Conservation (phyloP, 805 yeast species). For the Barnettozyma populi region DNA sequence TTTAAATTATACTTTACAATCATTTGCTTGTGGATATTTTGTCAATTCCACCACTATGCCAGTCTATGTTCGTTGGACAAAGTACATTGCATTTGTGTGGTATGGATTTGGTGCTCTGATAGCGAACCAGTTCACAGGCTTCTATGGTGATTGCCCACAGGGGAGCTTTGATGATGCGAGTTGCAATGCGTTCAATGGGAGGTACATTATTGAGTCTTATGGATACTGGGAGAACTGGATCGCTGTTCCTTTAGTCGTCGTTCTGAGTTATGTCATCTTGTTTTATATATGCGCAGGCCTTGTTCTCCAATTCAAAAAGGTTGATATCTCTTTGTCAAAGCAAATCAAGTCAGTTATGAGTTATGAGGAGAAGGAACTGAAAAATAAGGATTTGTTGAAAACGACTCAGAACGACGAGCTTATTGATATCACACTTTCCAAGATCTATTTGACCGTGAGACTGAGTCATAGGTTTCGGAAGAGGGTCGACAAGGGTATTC, state of each 20-base stretch:
- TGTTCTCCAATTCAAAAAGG: conserved; percentile 41
- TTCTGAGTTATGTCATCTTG: conserved; percentile 54
- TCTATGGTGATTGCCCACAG: conserved; percentile 52
- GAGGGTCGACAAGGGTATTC: conserved; percentile 15
- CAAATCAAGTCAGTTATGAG: conserved; percentile 11
- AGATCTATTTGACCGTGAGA: conserved; percentile 16
- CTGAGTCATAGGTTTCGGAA: neutral
- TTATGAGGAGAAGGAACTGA: conserved; percentile 6
- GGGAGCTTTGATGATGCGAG: conserved; percentile 18
- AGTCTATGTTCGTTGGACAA: conserved; percentile 82
- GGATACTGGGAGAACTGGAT: conserved; percentile 67
- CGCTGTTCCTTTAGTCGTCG: conserved; percentile 55
- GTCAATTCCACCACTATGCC: conserved; percentile 71
- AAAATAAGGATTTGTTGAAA: neutral
- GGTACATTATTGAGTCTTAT: conserved; percentile 43
- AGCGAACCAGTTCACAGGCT: conserved; percentile 62
- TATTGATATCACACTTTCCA: conserved; percentile 15
- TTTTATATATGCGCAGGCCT: conserved; percentile 45
- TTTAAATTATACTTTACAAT: conserved; percentile 40
- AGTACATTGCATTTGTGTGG: conserved; percentile 72
- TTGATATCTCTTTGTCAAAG: conserved; percentile 21
- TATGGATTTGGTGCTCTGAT: conserved; percentile 66
- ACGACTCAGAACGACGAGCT: conserved; percentile 1
- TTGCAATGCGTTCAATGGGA: conserved; percentile 50
- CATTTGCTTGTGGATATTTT: conserved; percentile 78